phyloP scores from a whole-genome alignment of 768 basidiomycete genomes.

The Rhizopogon sp. region DNA sequence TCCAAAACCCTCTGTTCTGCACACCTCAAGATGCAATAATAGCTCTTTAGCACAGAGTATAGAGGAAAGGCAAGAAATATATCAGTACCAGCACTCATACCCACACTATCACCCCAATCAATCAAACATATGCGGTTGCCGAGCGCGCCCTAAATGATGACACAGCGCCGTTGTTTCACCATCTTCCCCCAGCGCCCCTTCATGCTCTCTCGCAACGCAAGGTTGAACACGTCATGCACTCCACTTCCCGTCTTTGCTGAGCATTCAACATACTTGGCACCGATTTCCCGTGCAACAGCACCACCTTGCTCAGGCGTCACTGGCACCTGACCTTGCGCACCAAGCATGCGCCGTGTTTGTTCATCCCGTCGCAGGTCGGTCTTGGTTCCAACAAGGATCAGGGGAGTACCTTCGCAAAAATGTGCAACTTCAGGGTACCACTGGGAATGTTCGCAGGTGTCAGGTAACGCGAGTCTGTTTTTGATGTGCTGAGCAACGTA shows the following conservation, averaged over 20 bases:
- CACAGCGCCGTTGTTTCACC: constrained; percentile 65
- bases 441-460: constrained; percentile 33
- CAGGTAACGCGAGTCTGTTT: neutral
- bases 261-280: constrained; percentile 91
- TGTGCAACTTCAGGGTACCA: constrained; percentile 94
- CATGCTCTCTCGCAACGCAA: constrained; percentile 88
- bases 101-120: neutral
- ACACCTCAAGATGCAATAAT: constrained; percentile 22
- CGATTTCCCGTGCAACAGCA: constrained; percentile 87
- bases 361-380: constrained; percentile 86
- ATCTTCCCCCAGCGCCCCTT: constrained; percentile 72
- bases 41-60: constrained; percentile 10
- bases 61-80: constrained; percentile 14
- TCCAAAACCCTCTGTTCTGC: constrained; percentile 14
- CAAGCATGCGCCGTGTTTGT: constrained; percentile 80
- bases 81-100: constrained; percentile 16
- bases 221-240: constrained; percentile 87
- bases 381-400: constrained; percentile 92
- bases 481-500: constrained; percentile 24
- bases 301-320: constrained; percentile 80
- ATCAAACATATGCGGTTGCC: constrained; percentile 4
- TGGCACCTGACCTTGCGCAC: constrained; percentile 82
- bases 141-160: constrained; percentile 37
- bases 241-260: constrained; percentile 88
- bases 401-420: constrained; percentile 84